Evolutionary conservation across 202 grass and related monocot species (phyloP).

Genomic region (Carex arenaria): DNA sequence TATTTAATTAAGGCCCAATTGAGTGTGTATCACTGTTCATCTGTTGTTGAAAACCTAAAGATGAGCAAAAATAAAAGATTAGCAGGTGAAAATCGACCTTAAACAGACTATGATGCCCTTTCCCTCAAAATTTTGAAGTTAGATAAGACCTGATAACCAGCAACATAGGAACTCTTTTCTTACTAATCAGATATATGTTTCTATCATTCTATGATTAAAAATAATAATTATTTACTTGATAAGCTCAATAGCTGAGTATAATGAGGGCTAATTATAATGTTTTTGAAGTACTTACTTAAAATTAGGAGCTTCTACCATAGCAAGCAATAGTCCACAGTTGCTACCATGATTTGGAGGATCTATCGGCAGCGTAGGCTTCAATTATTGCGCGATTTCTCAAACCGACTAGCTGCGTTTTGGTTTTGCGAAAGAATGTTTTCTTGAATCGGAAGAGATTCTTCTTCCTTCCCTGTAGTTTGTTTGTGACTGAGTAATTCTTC

Average conservation of each 20-base stretch:
- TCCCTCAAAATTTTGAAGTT: background rate
- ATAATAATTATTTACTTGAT: background rate
- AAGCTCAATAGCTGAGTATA: background rate
- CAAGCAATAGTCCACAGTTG: background rate
- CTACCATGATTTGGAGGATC: background rate
- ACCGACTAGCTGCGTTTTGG: background rate
- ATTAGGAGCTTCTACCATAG: background rate
- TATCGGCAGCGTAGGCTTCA: background rate
- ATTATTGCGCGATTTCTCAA: background rate
- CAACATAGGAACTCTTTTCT: background rate
- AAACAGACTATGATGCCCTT: background rate
- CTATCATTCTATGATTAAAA: background rate
- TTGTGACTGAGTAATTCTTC: too few relatives aligned
- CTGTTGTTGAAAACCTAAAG: background rate
- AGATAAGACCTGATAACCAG: background rate
- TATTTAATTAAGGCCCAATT: conserved; percentile 60
- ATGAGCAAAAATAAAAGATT: background rate
- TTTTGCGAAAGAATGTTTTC: background rate
- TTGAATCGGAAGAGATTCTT: background rate
- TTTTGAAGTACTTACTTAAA: background rate
- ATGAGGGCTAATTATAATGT: background rate
- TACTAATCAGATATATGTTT: background rate
- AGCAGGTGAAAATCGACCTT: background rate
- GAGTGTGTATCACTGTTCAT: conserved; percentile 35
- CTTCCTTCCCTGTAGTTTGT: too few relatives aligned